Evolutionary conservation across 2,329 filamentous ascomycete genomes (phyloP).

Genomic region (Verticillium klebahnii): DNA sequence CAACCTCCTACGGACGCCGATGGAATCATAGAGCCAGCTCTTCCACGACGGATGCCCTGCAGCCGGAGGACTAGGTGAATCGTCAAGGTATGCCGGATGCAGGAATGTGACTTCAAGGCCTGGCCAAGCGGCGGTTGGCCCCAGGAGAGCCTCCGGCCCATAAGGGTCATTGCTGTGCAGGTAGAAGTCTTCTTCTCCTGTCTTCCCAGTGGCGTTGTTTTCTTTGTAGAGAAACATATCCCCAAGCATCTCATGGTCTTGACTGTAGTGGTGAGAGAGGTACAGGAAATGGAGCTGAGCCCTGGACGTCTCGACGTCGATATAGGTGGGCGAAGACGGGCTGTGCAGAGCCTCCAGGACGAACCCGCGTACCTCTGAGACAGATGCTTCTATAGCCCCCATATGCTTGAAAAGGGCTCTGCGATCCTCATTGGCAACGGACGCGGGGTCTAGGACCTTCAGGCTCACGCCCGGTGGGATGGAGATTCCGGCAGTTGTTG

Average conservation of each 20-base stretch:
- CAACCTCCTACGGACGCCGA: slow-evolving; percentile 2
- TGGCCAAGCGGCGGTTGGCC: neutral
- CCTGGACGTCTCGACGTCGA: neutral
- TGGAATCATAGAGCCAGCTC: slow-evolving; percentile 3
- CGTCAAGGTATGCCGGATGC: neutral
- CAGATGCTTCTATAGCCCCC: slow-evolving; percentile 2
- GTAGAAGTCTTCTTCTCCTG: slow-evolving; percentile 1
- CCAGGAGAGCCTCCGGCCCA: neutral
- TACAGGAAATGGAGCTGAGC: slow-evolving; percentile 9
- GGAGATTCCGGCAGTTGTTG: neutral
- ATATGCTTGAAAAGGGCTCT: slow-evolving; percentile 3
- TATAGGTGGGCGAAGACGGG: neutral
- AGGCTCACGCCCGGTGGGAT: slow-evolving; percentile 2
- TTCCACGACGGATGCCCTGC: slow-evolving; percentile 3
- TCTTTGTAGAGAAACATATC: neutral
- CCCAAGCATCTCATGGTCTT: neutral
- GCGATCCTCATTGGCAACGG: slow-evolving; percentile 4
- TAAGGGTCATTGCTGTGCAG: neutral
- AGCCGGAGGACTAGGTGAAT: neutral
- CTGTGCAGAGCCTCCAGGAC: neutral
- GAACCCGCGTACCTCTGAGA: neutral
- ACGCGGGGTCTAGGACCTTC: slow-evolving; percentile 2
- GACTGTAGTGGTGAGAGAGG: neutral
- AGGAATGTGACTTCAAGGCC: neutral
- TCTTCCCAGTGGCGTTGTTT: neutral